Conservation (phyloP, 2,329 filamentous ascomycete genomes). For the Fusarium nematophilum region DNA sequence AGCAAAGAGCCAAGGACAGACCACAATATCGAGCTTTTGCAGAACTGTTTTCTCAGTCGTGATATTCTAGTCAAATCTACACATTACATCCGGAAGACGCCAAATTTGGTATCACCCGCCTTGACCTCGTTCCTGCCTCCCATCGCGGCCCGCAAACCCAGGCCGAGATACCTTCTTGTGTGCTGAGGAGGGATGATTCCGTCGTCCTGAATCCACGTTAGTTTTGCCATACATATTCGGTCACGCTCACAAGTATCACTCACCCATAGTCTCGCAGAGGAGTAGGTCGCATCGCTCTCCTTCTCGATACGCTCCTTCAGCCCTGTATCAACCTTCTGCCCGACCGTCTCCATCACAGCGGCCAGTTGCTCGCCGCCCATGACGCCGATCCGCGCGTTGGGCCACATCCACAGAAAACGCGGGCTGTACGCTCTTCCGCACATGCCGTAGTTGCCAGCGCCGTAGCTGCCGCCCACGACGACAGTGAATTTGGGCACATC, state of each 20-base stretch:
- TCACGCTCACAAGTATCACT: slow-evolving; percentile 36
- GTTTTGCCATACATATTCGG: background rate
- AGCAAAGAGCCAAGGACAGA: no score
- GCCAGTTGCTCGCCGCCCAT: slow-evolving; percentile 96
- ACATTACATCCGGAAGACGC: slow-evolving; percentile 82
- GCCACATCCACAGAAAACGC: slow-evolving; percentile 95
- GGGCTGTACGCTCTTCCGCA: slow-evolving; percentile 95
- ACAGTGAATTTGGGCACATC: slow-evolving; percentile 97
- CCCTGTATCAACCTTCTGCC: slow-evolving; percentile 82
- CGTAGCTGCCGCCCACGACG: slow-evolving; percentile 91
- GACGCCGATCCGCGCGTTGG: slow-evolving; percentile 93
- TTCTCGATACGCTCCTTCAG: slow-evolving; percentile 86
- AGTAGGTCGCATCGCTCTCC: slow-evolving; percentile 91
- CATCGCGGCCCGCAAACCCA: slow-evolving; percentile 78
- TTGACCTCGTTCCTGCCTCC: slow-evolving; percentile 73
- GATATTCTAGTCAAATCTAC: slow-evolving; percentile 4
- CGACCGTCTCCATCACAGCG: slow-evolving; percentile 94
- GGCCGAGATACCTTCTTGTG: slow-evolving; percentile 76
- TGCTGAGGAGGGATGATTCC: slow-evolving; percentile 83
- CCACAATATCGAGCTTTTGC: background rate
- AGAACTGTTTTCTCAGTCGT: background rate
- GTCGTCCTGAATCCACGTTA: slow-evolving; percentile 68
- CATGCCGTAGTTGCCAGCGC: slow-evolving; percentile 98
- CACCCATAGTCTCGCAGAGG: slow-evolving; percentile 89
- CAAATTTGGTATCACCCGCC: slow-evolving; percentile 75